A percentile compares a stretch with the other conserved stretches of the same genome.
Conservation (phyloP, 306 rosid genomes). For the Fragaria vesca region DNA sequence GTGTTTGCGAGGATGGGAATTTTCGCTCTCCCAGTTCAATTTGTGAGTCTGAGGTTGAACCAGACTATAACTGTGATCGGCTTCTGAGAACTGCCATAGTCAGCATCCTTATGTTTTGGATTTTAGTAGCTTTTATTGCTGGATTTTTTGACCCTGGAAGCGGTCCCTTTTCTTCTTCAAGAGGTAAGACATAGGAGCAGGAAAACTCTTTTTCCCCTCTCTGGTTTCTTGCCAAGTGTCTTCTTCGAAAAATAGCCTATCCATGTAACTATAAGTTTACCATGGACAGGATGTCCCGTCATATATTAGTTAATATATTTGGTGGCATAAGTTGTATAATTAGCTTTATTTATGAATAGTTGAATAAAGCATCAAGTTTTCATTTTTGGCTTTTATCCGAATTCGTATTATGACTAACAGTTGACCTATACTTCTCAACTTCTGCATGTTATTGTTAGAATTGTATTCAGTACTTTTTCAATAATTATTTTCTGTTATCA, state of each 20-base stretch:
- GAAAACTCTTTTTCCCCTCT: background rate
- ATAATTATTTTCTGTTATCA: background rate
- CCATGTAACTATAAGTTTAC: background rate
- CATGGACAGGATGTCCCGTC: background rate
- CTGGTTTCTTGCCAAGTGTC: background rate
- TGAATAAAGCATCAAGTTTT: background rate
- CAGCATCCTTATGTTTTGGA: constrained; percentile 61
- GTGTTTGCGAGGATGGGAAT: constrained; percentile 28
- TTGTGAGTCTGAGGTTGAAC: constrained; percentile 36
- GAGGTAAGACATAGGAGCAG: constrained; percentile 18
- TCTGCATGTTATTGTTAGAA: background rate
- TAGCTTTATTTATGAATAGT: background rate
- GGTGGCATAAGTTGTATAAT: constrained; percentile 10
- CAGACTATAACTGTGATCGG: constrained; percentile 42
- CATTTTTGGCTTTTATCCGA: background rate
- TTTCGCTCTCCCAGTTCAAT: constrained; percentile 21
- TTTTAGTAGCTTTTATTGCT: constrained; percentile 60
- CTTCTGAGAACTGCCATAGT: constrained; percentile 62
- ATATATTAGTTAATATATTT: background rate
- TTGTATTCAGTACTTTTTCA: background rate
- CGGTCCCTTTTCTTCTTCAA: constrained; percentile 25
- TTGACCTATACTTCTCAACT: background rate
- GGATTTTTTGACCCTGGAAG: constrained; percentile 47
- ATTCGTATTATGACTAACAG: background rate
- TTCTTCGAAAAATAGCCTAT: background rate